Conservation (phyloP, 345 rosid species). For the Eucalyptus leucophloia region DNA sequence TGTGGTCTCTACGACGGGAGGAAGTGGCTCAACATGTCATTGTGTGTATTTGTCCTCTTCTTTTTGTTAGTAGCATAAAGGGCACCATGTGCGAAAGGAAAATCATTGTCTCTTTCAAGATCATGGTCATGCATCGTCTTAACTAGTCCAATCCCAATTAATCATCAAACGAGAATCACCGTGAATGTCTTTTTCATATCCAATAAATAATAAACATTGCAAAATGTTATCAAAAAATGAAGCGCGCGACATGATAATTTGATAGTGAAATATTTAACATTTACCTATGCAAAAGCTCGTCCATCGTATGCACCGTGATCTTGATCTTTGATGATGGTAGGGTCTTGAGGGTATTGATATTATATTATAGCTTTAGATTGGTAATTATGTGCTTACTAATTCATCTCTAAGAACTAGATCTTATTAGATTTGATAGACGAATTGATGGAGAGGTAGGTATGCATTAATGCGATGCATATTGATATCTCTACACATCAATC, state of each 20-base stretch:
- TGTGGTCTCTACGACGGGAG: not conserved
- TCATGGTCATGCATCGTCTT: not conserved
- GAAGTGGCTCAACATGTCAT: not conserved
- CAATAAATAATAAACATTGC: not conserved
- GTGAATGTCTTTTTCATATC: not conserved
- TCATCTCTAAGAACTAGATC: not conserved
- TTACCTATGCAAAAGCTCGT: not conserved
- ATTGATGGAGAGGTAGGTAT: not conserved
- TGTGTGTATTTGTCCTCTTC: not conserved
- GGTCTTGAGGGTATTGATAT: not conserved
- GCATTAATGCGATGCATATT: not conserved
- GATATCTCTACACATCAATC: not conserved
- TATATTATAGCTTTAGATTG: not conserved
- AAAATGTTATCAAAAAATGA: not conserved
- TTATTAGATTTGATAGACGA: not conserved
- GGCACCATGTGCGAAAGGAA: not conserved
- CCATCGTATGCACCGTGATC: accelerated
- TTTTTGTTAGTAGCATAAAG: not conserved
- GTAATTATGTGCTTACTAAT: not conserved
- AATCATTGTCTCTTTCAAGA: not conserved
- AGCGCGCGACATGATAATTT: accelerated
- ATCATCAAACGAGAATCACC: not conserved
- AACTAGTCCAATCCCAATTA: not conserved
- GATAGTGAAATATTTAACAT: no score
- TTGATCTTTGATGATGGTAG: not conserved